phyloP scores from a whole-genome alignment of 306 rosid species.

The Herpetospermum pedunculosum region DNA sequence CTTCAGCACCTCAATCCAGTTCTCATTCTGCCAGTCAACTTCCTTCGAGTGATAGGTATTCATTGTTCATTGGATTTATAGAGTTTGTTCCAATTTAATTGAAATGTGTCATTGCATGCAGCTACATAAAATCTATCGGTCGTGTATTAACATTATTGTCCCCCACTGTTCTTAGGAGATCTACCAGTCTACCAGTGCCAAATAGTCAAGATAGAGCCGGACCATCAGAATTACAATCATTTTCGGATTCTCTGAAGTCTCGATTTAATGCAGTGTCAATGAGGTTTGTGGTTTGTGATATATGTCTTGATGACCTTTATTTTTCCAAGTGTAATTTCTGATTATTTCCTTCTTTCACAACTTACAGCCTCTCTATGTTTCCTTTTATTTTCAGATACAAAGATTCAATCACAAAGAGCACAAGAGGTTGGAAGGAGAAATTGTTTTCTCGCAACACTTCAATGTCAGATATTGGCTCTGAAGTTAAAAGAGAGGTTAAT shows the following conservation, averaged over 20 bases:
- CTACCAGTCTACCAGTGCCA: constrained; percentile 53
- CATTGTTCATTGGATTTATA: constrained; percentile 2
- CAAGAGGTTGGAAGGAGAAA: constrained; percentile 93
- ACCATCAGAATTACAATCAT: constrained; percentile 84
- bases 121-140: not conserved
- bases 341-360: constrained; percentile 8
- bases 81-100: not conserved
- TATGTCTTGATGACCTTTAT: not conserved
- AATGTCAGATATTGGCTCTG: constrained; percentile 76
- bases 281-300: constrained; percentile 39
- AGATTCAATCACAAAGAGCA: constrained; percentile 90
- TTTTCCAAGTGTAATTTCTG: not conserved
- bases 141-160: not conserved
- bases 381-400: constrained; percentile 47
- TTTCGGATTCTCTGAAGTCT: constrained; percentile 80
- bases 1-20: constrained; percentile 54
- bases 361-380: not conserved
- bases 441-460: constrained; percentile 75
- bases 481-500: constrained; percentile 73
- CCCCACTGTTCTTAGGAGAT: constrained; percentile 26
- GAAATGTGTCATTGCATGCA: not conserved
- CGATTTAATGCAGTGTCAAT: constrained; percentile 73
- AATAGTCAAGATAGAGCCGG: constrained; percentile 81
- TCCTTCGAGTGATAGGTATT: constrained; percentile 37
- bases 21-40: constrained; percentile 26